Evolutionary conservation across 768 basidiomycete genomes (phyloP).

Genomic region (Psilocybe subaeruginosa): DNA sequence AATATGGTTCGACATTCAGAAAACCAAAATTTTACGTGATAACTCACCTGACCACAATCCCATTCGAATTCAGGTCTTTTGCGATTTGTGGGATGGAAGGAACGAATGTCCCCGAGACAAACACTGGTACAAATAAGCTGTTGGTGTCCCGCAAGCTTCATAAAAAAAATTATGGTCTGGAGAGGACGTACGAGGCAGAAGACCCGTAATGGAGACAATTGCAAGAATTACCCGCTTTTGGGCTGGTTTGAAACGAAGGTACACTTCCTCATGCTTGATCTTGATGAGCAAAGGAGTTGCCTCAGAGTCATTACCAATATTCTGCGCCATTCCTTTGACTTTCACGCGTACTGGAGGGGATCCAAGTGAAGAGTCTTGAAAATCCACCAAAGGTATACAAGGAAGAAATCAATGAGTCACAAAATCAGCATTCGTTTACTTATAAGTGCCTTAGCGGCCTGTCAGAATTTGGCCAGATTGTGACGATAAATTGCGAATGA

Average conservation of each 20-base stretch:
- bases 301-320: slow-evolving; percentile 4
- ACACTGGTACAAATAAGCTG: slow-evolving; percentile 2
- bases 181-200: slow-evolving; percentile 16
- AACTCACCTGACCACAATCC: slow-evolving; percentile 22
- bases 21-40: too few relatives aligned
- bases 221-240: slow-evolving; percentile 19
- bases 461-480: too few relatives aligned
- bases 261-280: slow-evolving; percentile 19
- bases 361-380: not conserved
- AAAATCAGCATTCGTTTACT: not conserved
- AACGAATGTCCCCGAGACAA: slow-evolving; percentile 27
- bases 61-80: slow-evolving; percentile 25
- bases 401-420: not conserved
- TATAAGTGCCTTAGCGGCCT: too few relatives aligned
- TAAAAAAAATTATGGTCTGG: not conserved
- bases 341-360: not conserved
- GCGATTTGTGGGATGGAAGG: slow-evolving; percentile 29
- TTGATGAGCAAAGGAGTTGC: slow-evolving; percentile 10
- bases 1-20: not conserved
- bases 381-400: not conserved
- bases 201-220: slow-evolving; percentile 17
- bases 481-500: too few relatives aligned
- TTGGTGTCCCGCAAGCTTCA: too few relatives aligned
- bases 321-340: not conserved
- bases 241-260: slow-evolving; percentile 19